Conservation (phyloP, 129 eudicot genomes). For the Ambrosia artemisiifolia region DNA sequence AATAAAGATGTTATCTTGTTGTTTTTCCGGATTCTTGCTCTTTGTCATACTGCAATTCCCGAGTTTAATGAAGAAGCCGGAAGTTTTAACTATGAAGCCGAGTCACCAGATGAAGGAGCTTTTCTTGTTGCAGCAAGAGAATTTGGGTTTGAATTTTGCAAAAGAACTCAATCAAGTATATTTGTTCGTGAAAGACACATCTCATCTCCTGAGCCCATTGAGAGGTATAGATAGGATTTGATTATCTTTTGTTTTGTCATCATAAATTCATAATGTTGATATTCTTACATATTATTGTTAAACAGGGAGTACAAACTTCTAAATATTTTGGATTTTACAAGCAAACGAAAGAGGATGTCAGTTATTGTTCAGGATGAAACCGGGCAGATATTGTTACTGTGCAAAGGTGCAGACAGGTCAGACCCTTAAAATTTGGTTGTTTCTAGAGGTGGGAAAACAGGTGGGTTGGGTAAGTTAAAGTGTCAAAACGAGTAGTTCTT, state of each 20-base stretch:
- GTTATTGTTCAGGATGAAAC: slow-evolving; percentile 68
- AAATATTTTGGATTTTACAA: slow-evolving; percentile 78
- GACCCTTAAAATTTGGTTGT: slow-evolving; percentile 11
- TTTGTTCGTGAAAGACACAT: slow-evolving; percentile 44
- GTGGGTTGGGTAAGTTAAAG: background rate
- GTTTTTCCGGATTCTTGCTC: slow-evolving; percentile 57
- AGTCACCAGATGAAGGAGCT: slow-evolving; percentile 65
- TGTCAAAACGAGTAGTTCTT: background rate
- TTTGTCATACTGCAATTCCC: slow-evolving; percentile 66
- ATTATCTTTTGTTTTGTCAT: background rate
- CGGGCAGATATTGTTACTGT: slow-evolving; percentile 74
- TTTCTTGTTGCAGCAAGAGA: slow-evolving; percentile 66
- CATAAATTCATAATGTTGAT: background rate
- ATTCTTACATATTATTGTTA: slow-evolving; percentile 14
- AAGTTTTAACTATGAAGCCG: slow-evolving; percentile 46
- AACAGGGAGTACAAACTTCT: slow-evolving; percentile 87
- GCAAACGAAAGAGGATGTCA: slow-evolving; percentile 97
- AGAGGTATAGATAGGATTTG: slow-evolving; percentile 27
- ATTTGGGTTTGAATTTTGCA: slow-evolving; percentile 54
- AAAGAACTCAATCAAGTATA: slow-evolving; percentile 57
- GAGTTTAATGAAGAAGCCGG: slow-evolving; percentile 49
- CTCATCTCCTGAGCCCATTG: slow-evolving; percentile 37
- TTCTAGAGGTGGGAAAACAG: background rate
- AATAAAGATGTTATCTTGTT: slow-evolving; percentile 36
- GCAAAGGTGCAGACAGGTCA: slow-evolving; percentile 99